Base-by-base conservation (phyloP, 1,284 basidiomycete genomes). In the Ceratobasidium sp. region DNA sequence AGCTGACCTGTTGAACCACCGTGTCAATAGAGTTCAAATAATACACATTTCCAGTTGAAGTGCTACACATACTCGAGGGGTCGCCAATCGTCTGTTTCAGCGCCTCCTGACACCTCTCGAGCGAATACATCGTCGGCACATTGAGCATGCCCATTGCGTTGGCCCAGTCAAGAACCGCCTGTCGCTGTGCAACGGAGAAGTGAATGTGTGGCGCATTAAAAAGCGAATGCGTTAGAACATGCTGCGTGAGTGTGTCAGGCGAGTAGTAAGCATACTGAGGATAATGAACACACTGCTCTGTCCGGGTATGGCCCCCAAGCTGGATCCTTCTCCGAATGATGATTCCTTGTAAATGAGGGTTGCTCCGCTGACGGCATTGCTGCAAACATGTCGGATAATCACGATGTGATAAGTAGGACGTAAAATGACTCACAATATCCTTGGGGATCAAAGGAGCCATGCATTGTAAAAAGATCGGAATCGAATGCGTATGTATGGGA, bases 121-220 rank as follows among this genome's bases (percentile, higher is more conserved):
- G 58, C 9, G 69, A 62, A 6, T 73, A 43, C 4, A 73, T 49
- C 9, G 69, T 73, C 4, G 69, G 58, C 37, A 62, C 69, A 14
- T 62, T 34, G 1, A 22, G 22, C 13, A 79, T 79, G 0, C 80
- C 79, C 24, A 83, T 53, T 9, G 76, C 78, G 13, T 77, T 79
- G 11, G 79, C 80, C 79, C 79, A 82, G 0, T 39, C 39, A 4
- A 82, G 77, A 2, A 82, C 61, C 1, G 80, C 81, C 64, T 74
- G 76, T 54, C 81, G 79, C 61, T 82, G 80, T 31, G 58, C 49
- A 39, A 78, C 66, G 5, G 79, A 82, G 53, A 82, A 81, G 11
- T 61, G 79, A 3, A 79, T 46, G 7, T 74, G 74, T 4, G 79
- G 79, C 22, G 78, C 79, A 48, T 76, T 78, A 58, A 82, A 81